Evolutionary conservation across 257 asterid genomes (phyloP), one percentile per base, ranked within the genome.

Genomic region (Ophiorrhiza pumila): DNA sequence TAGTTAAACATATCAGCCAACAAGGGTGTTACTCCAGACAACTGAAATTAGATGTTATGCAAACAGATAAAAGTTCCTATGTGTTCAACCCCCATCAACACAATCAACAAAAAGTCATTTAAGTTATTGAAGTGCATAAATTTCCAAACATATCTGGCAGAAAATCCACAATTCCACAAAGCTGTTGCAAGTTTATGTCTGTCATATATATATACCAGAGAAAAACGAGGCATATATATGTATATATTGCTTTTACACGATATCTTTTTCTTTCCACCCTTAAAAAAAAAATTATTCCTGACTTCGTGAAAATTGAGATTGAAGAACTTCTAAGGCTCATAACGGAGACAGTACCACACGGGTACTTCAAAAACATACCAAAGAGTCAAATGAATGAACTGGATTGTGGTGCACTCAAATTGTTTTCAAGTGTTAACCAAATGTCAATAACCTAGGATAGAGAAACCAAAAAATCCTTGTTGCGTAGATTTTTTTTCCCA

Each of bases 1-100:
- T 94, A 79, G 75, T 47, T 41, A 76, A 69, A 78, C 47, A 61
- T 15, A 74, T 39, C 35, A 68, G 42, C 58, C n/a, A 27, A 63
- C 34, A 57, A 62, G 22, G 42, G 42, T 45, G n/a, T 82, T 61
- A 65, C n/a, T 69, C 32, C 9, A 53, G 9, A 82, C 39, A 23
- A 52, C 29, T 31, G 22, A 65, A 41, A 65, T 5, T 43, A 25
- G 47, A n/a, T 42, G 5, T 6, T 46, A 41, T n/a, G 20, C 47
- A 23, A 9, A 6, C 27, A 61, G n/a, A 65, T 14, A 41, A 42
- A 65, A 5, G 23, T 18, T 37, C 12, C 45, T 14, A 10, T 23
- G 47, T 37, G 23, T 35, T 22, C 20, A 7, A 63, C 13, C 32
- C 15, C 42, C 41, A 29, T 20, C 49, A 64, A 22, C 52, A 39